A percentile compares a stretch with the other conserved stretches of the same genome.
Conservation (phyloP, 257 asterid species). For the Perilla frutescens region DNA sequence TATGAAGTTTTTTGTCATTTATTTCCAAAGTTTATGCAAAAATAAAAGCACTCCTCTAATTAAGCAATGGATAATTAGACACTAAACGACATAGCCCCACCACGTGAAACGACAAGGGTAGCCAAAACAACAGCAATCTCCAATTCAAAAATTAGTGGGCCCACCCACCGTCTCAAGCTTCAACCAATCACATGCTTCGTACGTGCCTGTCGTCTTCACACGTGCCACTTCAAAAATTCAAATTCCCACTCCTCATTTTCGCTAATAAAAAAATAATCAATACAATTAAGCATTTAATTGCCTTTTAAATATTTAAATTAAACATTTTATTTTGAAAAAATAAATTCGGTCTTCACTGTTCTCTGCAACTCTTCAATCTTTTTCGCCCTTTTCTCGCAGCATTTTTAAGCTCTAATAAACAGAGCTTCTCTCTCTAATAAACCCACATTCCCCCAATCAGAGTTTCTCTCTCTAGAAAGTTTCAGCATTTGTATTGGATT, state of each 20-base stretch:
- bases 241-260: conserved; percentile 24
- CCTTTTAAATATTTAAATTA: neutral
- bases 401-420: conserved; percentile 17
- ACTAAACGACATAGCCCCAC: conserved; percentile 62
- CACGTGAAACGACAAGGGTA: conserved; percentile 52
- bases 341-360: conserved; percentile 1
- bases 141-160: conserved; percentile 41
- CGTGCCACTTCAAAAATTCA: conserved; percentile 47
- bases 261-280: conserved; percentile 1
- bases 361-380: conserved; percentile 29
- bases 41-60: neutral
- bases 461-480: conserved; percentile 22
- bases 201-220: conserved; percentile 24
- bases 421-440: conserved; percentile 23
- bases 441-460: conserved; percentile 14
- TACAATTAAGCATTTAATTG: conserved; percentile 6
- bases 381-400: conserved; percentile 14
- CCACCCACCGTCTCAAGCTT: conserved; percentile 39
- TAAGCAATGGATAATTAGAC: conserved; percentile 9
- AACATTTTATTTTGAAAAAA: neutral
- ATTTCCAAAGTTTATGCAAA: neutral
- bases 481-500: conserved; percentile 1
- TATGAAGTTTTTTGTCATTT: neutral
- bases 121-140: conserved; percentile 23
- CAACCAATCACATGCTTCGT: conserved; percentile 27